Evolutionary conservation across 2,329 filamentous ascomycete genomes (phyloP), one percentile per base, ranked within the genome.

Genomic region (Colletotrichum sansevieriae): DNA sequence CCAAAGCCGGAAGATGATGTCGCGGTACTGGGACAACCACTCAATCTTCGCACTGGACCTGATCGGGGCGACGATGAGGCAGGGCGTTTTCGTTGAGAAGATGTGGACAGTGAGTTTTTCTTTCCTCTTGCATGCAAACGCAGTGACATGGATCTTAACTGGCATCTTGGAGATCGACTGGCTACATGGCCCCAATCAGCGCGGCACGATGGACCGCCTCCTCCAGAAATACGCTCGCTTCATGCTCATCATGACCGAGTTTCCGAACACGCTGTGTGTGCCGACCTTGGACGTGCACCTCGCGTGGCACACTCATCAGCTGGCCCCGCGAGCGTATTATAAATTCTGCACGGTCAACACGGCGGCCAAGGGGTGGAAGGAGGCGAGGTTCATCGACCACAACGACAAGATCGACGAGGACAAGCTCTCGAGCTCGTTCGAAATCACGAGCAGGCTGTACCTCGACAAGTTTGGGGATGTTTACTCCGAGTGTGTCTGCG

Each of bases 241-340:
- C 78, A 80, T 92, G 15, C 57, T 72, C 0, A 84, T 94, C 71
- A 90, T 93, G 77, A 77, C 78, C 1, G 69, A 75, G 0, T 73
- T 88, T 49, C 83, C 83, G 0, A 72, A 69, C 0, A 76, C 84
- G 4, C 80, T 87, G 13, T 86, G 83, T 0, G 91, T 94, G 0
- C 92, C 92, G 0, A 94, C 91, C 0, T 82, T 94, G 0, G 92
- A 94, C 71, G 84, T 94, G 5, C 92, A 94, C 74, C 81, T 94
- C 0, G 91, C 87, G 0, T 94, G 92, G 91, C 93, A 97, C 76
- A 95, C 92, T 0, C 92, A 95, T 74, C 91, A 95, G 76, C 86
- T 95, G 3, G 86, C 82, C 9, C 91, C 92, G 0, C 74, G 76
- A 2, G 74, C 81, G 3, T 96, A 96, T 79, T 91, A 88, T 73